Evolutionary conservation across 352 stramenopile genomes (phyloP), one percentile per base, ranked within the genome.

Genomic region (Phytophthora podocarpi): DNA sequence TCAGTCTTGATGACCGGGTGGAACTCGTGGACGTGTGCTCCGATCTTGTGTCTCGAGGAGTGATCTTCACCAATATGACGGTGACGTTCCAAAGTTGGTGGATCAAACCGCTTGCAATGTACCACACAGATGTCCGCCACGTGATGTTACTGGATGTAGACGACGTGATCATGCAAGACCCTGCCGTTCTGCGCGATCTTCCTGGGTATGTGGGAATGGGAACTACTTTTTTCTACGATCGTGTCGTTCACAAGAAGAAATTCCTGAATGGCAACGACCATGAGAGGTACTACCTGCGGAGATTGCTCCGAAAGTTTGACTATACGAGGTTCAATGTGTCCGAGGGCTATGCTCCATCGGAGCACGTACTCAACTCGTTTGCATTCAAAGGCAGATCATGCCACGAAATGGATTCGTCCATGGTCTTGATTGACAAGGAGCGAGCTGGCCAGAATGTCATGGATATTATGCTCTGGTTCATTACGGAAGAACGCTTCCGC

Each of bases 201-300:
- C 49, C 72, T 3, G 72, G 64, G 42, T 87, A 89, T 54, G 45
- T 64, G 51, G 23, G 42, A 15, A 86, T 69, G 8, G 79, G 76
- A 39, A 85, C 79, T 1, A 76, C 72, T 6, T 89, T 89, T 57
- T 89, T 80, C 69, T 91, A 85, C 49, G 80, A 91, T 57, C 82
- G 75, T 32, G 76, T 88, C 7, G 69, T 84, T 23, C 49, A 41
- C 16, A 69, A 60, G 34, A 46, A 72, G 16, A 72, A 74, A 9
- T 86, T 78, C 35, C 63, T 85, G 24, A 76, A 80, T 41, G 70
- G 70, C 4, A 62, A 65, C 8, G 66, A 74, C 37, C 34, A 58
- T 3, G 41, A 36, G 4, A 70, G 55, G 41, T 61, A 60, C 24
- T 86, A 87, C 37, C 50, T 90, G 27, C 40, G 47, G 4, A 49